These are phyloP conservation scores for Hericium erinaceus DNA, from an alignment of 768 basidiomycete species.

Conservation along the genomic window DNA sequence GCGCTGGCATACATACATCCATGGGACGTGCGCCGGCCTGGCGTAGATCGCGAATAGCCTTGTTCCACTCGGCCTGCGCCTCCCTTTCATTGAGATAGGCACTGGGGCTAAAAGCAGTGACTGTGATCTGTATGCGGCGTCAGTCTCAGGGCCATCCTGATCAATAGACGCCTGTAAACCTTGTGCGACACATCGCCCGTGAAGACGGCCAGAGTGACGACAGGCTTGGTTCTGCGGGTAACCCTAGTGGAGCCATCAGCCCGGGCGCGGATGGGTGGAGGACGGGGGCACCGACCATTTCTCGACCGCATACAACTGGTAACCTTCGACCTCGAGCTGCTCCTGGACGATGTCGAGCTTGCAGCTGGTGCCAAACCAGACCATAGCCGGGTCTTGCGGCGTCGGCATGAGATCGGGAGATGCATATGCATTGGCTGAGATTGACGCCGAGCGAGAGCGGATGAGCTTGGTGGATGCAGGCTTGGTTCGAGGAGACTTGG, in stretches of 20 bases:
- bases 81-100: constrained; percentile 32
- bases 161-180: constrained; percentile 21
- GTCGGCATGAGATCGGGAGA: not conserved
- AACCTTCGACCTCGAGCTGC: constrained; percentile 44
- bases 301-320: constrained; percentile 82
- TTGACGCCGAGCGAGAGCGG: constrained; percentile 9
- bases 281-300: constrained; percentile 47
- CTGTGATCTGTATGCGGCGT: constrained; percentile 38
- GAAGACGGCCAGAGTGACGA: constrained; percentile 61
- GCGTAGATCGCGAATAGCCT: constrained; percentile 49
- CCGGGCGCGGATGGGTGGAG: not conserved
- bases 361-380: constrained; percentile 37
- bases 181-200: constrained; percentile 68
- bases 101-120: constrained; percentile 45
- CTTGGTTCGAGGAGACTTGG: constrained; percentile 9
- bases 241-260: constrained; percentile 34
- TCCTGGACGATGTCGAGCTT: constrained; percentile 43
- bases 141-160: not conserved
- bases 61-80: constrained; percentile 49
- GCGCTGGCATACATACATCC: constrained; percentile 31
- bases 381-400: constrained; percentile 4
- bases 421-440: not conserved
- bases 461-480: constrained; percentile 3
- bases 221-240: constrained; percentile 50
- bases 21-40: constrained; percentile 69